phyloP scores from a whole-genome alignment of 345 rosid species.

The Rhodomyrtus tomentosa region DNA sequence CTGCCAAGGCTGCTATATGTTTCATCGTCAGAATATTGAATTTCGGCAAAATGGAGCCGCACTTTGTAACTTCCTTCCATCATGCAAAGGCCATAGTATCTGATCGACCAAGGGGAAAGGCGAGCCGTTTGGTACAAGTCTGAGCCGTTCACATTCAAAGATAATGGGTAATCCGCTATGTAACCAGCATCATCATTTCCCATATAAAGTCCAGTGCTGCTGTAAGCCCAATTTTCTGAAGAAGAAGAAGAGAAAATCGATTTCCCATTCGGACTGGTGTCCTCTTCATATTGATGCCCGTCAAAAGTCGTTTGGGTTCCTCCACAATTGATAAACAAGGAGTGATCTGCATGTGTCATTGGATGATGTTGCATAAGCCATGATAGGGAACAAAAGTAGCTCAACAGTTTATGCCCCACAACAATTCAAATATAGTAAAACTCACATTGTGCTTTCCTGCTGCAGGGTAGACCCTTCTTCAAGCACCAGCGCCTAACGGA shows the following conservation, averaged over 20 bases:
- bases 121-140: constrained; percentile 49
- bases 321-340: constrained; percentile 76
- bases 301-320: constrained; percentile 14
- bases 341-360: constrained; percentile 28
- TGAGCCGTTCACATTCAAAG: constrained; percentile 16
- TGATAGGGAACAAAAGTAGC: background rate
- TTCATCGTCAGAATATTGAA: constrained; percentile 44
- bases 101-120: constrained; percentile 63
- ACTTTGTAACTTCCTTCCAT: constrained; percentile 42
- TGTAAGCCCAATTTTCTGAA: constrained; percentile 50
- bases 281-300: constrained; percentile 33
- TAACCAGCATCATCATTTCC: background rate
- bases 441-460: constrained; percentile 35
- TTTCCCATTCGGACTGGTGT: constrained; percentile 18
- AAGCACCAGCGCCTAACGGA: constrained; percentile 56
- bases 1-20: constrained; percentile 52
- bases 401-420: background rate
- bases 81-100: constrained; percentile 76
- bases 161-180: constrained; percentile 10
- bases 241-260: constrained; percentile 19
- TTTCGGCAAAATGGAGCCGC: constrained; percentile 79
- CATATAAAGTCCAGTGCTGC: constrained; percentile 52
- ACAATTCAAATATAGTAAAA: background rate
- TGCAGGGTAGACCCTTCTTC: constrained; percentile 56
- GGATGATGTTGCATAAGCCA: background rate